Evolutionary conservation across 2,329 filamentous ascomycete species (phyloP), one percentile per base, ranked within the genome.

Genomic region (Coniella lustricola): DNA sequence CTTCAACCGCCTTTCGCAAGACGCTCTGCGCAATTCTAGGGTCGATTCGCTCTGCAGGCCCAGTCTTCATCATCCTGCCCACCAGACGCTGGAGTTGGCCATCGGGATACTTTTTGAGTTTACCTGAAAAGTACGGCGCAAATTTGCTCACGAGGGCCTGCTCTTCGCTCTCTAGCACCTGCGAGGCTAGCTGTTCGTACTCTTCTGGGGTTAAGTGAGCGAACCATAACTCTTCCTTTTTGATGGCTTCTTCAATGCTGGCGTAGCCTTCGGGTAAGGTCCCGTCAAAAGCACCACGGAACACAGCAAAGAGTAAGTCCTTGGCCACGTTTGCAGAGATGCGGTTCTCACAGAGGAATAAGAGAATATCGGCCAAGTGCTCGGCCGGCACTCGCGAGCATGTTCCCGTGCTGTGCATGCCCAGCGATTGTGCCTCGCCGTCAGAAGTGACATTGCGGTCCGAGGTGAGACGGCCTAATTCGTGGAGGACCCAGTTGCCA

Each of bases 401-500:
- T 20, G 73, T 65, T 4, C 76, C 76, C 2, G 73, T 67, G 2
- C 67, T 56, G 0, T 71, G 71, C 51, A 62, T 61, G 13, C 52
- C 57, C 7, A 65, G 53, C 5, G 55, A 57, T 29, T 51, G 48
- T 25, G 42, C 48, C 1, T 17, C 18, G 18, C 42, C 46, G 9
- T 44, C 51, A 2, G 38, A 34, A 20, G 44, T 55, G 16, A 58
- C 56, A 38, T 61, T 64, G 13, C 62, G 57, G 4, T 79, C 76
- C 1, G 77, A 73, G 12, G 78, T 81, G 10, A 89, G 66, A 2
- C 83, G 82, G 7, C 85, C 86, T 3, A 90, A 73, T 59, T 90
- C 85, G 59, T 90, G 85, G 25, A 90, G 72, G 39, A 87, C 82
- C 85, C 80, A 84, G 58, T 84, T 84, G 3, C 73, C 73, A 4